Evolutionary conservation across 1,284 basidiomycete species (phyloP).

Genomic region (Anthracocystis walkeri): DNA sequence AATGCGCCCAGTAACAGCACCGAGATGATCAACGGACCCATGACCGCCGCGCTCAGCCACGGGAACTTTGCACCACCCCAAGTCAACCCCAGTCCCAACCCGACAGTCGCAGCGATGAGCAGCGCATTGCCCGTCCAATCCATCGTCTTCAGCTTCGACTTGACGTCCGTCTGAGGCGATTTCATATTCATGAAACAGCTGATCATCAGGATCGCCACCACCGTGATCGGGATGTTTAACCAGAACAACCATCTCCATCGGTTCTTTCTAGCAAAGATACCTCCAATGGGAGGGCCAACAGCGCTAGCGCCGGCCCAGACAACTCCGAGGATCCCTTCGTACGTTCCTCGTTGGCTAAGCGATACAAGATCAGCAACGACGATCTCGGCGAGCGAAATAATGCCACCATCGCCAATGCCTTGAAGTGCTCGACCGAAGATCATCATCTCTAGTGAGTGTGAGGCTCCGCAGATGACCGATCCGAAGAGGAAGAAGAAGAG

Average conservation of each 20-base stretch:
- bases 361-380: conserved; percentile 51
- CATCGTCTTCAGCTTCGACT: conserved; percentile 35
- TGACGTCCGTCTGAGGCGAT: conserved; percentile 28
- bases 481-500: conserved; percentile 44
- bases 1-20: conserved; percentile 29
- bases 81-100: conserved; percentile 33
- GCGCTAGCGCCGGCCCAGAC: conserved; percentile 52
- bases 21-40: conserved; percentile 30
- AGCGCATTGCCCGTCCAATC: conserved; percentile 44
- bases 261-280: conserved; percentile 28
- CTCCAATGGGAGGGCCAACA: conserved; percentile 54
- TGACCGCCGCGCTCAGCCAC: conserved; percentile 27
- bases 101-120: conserved; percentile 28
- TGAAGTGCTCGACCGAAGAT: conserved; percentile 41
- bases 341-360: conserved; percentile 43
- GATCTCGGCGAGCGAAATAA: conserved; percentile 51
- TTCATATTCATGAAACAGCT: conserved; percentile 48
- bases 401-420: conserved; percentile 46
- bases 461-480: conserved; percentile 27
- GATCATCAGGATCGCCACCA: conserved; percentile 41
- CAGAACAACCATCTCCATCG: conserved; percentile 56
- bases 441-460: conserved; percentile 35
- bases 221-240: conserved; percentile 53
- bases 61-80: conserved; percentile 43
- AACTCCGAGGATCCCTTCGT: conserved; percentile 55